Base-by-base conservation (phyloP, 306 rosid genomes). In the Vigna angularis region DNA sequence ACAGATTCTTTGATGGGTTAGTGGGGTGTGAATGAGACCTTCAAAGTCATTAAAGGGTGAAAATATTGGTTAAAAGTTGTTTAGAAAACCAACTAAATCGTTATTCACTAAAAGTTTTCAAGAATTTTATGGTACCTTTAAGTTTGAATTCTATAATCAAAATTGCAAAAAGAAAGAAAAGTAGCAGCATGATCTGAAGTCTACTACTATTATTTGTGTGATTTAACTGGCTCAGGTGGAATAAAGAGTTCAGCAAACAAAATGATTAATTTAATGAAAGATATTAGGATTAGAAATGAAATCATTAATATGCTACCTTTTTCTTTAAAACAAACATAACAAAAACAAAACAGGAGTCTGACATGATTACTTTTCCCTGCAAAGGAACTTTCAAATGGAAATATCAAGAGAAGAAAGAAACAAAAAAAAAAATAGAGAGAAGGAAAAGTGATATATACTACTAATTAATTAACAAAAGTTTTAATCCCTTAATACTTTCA, bases 1-100 rank as follows among this genome's bases (percentile, higher is more conserved):
- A 45, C 28, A 71, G 75, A 52, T 76, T 75, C 68, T 59, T 61
- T 70, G 38, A 34, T 52, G 63, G 38, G 81, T 50, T 56, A 53
- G 66, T 75, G 52, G 70, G 64, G 53, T 36, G 30, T 57, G 49
- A 48, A 38, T 14, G 55, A 68, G 51, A 72, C 44, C 47, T 20
- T 68, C 56, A 70, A 79, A 61, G 56, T 76, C 79, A 63, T 57
- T 69, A 63, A 78, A 51, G 28, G 10, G 38, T 22, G 34, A 73
- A 73, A 26, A 26, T 26, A 20, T 20, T 20, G 28, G 28, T 26
- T 26, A 56, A 45, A 76, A 59, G 34, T 18, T 17, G 53, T 12
- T 52, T 58, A 73, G 48, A 18, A 40, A 73, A 80, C 75, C 22
- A 34, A 75, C 4, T 28, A 11, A 48, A 30, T 44, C 15, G 52